Evolutionary conservation across 140 eudicot species (phyloP), one percentile per base, ranked within the genome.

Genomic region (Bidens hawaiensis): DNA sequence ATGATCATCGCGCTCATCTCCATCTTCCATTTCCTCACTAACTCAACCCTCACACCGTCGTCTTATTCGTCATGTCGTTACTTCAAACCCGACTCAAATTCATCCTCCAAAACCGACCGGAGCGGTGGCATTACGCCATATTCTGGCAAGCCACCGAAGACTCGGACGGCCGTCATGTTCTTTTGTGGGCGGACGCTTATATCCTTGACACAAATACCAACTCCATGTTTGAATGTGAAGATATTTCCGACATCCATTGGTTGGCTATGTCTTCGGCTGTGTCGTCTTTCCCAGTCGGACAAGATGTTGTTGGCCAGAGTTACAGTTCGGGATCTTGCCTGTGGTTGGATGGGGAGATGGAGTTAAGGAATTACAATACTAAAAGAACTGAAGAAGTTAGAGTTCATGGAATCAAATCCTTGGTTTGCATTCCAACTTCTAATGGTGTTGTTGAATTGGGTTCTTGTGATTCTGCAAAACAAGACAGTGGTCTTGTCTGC

Each of bases 101-200:
- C 74, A 65, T 79, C 52, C 46, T 83, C 17, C 81, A 67, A 28
- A 79, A 51, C 76, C 83, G 78, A 14, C 65, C 68, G 0, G 83
- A 79, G 2, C 52, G 70, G 33, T 83, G 91, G 91, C 58, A 47
- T 17, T 83, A 80, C 65, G 78, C 71, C 78, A 80, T 80, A 6
- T 77, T 80, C 45, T 84, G 91, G 91, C 84, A 71, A 34, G 77
- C 83, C 3, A 41, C 83, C 1, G 71, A 34, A 38, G 73, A 68
- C 17, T 11, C 50, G 9, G 19, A 73, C 36, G 75, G 60, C 38
- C 52, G 62, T n/a, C 58, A 45, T 43, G 62, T 80, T 25, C 76
- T 80, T 27, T 43, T 59, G 3, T 84, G 87, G 87, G 74, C n/a
- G n/a, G n/a, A n/a, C n/a, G n/a, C n/a, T n/a, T n/a, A n/a, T n/a